Conservation (phyloP, 2,329 filamentous ascomycete species). For the Trichoderma pleuroti region DNA sequence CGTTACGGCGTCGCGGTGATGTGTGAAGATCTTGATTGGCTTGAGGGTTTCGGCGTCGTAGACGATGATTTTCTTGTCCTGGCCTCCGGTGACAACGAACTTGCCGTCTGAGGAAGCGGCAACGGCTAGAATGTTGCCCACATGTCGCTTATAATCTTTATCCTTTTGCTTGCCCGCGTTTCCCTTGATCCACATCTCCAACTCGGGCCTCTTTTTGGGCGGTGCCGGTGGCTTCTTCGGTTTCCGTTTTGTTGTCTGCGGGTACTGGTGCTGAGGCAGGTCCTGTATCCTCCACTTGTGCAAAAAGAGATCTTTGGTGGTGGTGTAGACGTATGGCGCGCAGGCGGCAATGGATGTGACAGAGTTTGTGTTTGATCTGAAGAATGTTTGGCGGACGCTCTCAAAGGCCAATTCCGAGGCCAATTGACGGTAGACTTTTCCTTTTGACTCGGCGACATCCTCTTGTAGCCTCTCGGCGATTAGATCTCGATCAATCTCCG, state of each 20-base stretch:
- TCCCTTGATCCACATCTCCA: slow-evolving; percentile 61
- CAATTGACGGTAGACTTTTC: slow-evolving; percentile 79
- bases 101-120: slow-evolving; percentile 86
- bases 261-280: slow-evolving; percentile 57
- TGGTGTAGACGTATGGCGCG: slow-evolving; percentile 80
- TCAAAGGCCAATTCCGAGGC: slow-evolving; percentile 69
- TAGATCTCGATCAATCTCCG: slow-evolving; percentile 86
- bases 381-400: slow-evolving; percentile 64
- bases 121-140: slow-evolving; percentile 73
- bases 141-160: slow-evolving; percentile 70
- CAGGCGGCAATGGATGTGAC: slow-evolving; percentile 78
- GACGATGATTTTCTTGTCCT: slow-evolving; percentile 79
- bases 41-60: slow-evolving; percentile 79
- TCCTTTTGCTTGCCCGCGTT: slow-evolving; percentile 59
- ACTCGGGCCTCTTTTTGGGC: slow-evolving; percentile 59
- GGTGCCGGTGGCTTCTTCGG: slow-evolving; percentile 56
- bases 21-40: slow-evolving; percentile 79
- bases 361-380: slow-evolving; percentile 72
- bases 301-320: slow-evolving; percentile 77
- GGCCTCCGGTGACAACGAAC: slow-evolving; percentile 85
- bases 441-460: slow-evolving; percentile 88
- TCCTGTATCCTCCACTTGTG: slow-evolving; percentile 87
- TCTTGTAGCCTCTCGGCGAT: slow-evolving; percentile 88
- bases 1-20: slow-evolving; percentile 85
- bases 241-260: slow-evolving; percentile 56